Evolutionary conservation across 192 early-diverging fungal genomes (phyloP).

Genomic region (Pilaira anomala): DNA sequence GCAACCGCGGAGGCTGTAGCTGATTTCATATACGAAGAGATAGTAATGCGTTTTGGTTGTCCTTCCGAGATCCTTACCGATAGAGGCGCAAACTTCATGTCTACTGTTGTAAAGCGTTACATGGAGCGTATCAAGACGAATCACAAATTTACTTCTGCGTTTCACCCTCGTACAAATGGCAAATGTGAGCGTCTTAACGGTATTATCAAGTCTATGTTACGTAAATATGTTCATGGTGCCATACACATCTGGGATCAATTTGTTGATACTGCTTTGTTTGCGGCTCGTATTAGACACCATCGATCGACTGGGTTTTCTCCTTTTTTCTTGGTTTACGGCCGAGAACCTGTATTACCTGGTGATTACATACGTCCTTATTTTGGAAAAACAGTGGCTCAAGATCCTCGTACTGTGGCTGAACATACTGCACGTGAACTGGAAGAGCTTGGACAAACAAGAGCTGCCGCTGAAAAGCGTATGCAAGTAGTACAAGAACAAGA

Average conservation of each 20-base stretch:
- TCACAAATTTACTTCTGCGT: slow-evolving; percentile 25
- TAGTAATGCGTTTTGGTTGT: slow-evolving; percentile 13
- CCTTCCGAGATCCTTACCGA: slow-evolving; percentile 19
- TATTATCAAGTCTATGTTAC: slow-evolving; percentile 12
- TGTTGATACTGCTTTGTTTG: slow-evolving; percentile 12
- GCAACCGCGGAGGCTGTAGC: slow-evolving; percentile 17
- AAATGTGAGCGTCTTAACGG: slow-evolving; percentile 23
- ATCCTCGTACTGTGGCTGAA: too few species aligned
- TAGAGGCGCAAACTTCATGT: slow-evolving; percentile 19
- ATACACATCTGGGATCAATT: slow-evolving; percentile 16
- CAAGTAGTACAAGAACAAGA: too few species aligned
- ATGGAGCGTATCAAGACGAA: neutral
- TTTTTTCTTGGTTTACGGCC: neutral
- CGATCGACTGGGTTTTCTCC: neutral
- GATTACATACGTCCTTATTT: neutral
- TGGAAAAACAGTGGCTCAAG: neutral
- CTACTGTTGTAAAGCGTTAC: slow-evolving; percentile 1
- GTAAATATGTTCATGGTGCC: slow-evolving; percentile 14
- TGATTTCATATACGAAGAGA: slow-evolving; percentile 28
- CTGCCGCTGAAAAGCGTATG: too few species aligned
- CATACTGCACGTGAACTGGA: too few species aligned
- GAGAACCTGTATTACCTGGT: neutral
- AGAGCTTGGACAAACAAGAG: too few species aligned
- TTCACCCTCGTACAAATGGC: slow-evolving; percentile 25
- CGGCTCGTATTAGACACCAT: neutral